These are phyloP conservation scores for Bidens hawaiensis DNA, from an alignment of 140 eudicot genomes.

Conservation along the genomic window DNA sequence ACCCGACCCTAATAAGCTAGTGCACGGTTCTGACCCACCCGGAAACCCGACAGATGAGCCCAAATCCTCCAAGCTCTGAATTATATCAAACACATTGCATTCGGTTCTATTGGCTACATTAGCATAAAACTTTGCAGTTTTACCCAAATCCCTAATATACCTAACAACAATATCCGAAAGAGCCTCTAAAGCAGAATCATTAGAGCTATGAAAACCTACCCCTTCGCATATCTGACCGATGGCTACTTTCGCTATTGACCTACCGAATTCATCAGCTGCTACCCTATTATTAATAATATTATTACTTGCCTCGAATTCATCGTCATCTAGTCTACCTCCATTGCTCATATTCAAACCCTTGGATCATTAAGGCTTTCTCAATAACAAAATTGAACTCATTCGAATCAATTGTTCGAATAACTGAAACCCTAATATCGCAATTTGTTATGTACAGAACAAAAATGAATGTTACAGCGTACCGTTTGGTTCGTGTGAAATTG, in stretches of 20 bases:
- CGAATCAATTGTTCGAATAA: neutral
- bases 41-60: conserved; percentile 46
- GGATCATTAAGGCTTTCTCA: conserved; percentile 46
- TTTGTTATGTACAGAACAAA: conserved; percentile 9
- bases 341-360: conserved; percentile 67
- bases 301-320: conserved; percentile 31
- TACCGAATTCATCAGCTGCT: conserved; percentile 49
- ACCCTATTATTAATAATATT: too few species aligned
- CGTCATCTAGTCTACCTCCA: conserved; percentile 52
- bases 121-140: conserved; percentile 51
- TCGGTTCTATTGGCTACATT: conserved; percentile 78
- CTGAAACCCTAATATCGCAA: conserved; percentile 15
- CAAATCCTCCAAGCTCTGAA: conserved; percentile 73
- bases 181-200: conserved; percentile 68
- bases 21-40: conserved; percentile 45
- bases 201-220: conserved; percentile 65
- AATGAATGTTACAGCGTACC: conserved; percentile 27
- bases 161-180: conserved; percentile 63
- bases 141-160: conserved; percentile 64
- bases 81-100: conserved; percentile 72
- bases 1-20: conserved; percentile 42
- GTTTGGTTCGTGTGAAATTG: conserved; percentile 14
- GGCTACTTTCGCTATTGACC: conserved; percentile 59
- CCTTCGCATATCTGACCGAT: conserved; percentile 78
- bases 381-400: conserved; percentile 8